Conservation (phyloP, 306 rosid genomes). For the Chamaecrista fasciculata region DNA sequence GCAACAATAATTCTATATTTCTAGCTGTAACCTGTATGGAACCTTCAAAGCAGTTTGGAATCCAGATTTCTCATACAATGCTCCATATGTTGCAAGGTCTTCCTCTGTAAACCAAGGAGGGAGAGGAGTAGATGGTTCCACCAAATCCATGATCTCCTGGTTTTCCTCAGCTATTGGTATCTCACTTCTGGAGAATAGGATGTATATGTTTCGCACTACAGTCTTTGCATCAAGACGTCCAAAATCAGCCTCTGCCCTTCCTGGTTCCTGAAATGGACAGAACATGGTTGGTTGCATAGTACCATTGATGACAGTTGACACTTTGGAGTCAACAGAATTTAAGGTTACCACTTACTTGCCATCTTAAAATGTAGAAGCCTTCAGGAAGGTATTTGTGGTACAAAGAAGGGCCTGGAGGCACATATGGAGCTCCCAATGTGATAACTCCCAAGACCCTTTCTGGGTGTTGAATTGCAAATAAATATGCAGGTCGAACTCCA, state of each 20-base stretch:
- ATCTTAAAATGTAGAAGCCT: slow-evolving; percentile 80
- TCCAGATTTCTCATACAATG: slow-evolving; percentile 74
- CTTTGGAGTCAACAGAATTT: background rate
- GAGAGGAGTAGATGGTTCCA: slow-evolving; percentile 64
- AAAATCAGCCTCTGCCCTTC: slow-evolving; percentile 85
- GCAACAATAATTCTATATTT: no score
- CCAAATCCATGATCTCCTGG: slow-evolving; percentile 89
- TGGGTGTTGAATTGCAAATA: slow-evolving; percentile 55
- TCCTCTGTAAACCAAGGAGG: slow-evolving; percentile 81
- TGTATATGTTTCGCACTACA: slow-evolving; percentile 64
- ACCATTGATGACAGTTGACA: background rate
- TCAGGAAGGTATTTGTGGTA: slow-evolving; percentile 42
- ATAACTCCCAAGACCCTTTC: slow-evolving; percentile 73
- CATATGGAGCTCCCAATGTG: slow-evolving; percentile 62
- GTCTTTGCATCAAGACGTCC: slow-evolving; percentile 66
- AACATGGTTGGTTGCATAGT: background rate
- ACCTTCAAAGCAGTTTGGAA: slow-evolving; percentile 64
- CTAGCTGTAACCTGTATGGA: slow-evolving; percentile 61
- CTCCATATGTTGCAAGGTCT: slow-evolving; percentile 62
- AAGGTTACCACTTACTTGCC: slow-evolving; percentile 56
- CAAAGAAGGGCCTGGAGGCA: slow-evolving; percentile 41
- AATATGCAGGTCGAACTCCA: slow-evolving; percentile 55
- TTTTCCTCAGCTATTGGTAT: slow-evolving; percentile 68
- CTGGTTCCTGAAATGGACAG: slow-evolving; percentile 52
- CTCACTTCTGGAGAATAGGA: slow-evolving; percentile 73